These are phyloP conservation scores for Corchorus olitorius DNA, from an alignment of 345 rosid genomes.

Conservation along the genomic window DNA sequence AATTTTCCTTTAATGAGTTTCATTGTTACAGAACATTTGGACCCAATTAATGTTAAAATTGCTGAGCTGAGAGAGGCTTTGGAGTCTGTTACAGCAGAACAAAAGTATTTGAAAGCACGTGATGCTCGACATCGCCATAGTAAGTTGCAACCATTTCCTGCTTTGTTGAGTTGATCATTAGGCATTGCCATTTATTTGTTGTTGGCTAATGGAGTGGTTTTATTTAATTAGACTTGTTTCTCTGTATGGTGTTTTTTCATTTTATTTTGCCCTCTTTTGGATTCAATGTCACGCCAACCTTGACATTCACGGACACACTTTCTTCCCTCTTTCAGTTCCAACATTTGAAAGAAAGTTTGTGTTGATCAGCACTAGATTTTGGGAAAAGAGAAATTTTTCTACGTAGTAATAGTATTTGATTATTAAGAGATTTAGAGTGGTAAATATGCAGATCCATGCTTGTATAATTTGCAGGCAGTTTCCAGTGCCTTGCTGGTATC, in stretches of 20 bases:
- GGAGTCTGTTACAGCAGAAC: conserved; percentile 90
- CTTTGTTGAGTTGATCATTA: background rate
- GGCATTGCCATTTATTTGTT: background rate
- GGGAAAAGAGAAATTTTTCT: too few species aligned
- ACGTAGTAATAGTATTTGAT: too few species aligned
- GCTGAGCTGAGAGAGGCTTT: conserved; percentile 93
- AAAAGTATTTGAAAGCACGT: conserved; percentile 92
- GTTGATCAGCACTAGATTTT: too few species aligned
- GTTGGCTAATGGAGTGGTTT: background rate
- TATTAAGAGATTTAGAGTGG: too few species aligned
- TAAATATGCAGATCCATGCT: too few species aligned
- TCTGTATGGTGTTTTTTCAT: background rate
- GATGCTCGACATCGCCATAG: conserved; percentile 91
- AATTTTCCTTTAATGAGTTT: background rate
- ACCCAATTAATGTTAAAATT: conserved; percentile 91
- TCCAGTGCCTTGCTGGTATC: too few species aligned
- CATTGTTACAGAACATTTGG: conserved; percentile 73
- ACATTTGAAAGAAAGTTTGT: too few species aligned
- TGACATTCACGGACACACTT: background rate
- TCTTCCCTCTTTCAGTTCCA: too few species aligned
- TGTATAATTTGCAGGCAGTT: too few species aligned
- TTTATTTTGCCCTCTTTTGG: background rate
- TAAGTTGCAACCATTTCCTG: conserved; percentile 41
- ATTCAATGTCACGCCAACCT: background rate
- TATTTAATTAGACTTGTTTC: background rate